Percentiles rank a stretch among this genome's conserved stretches.
These are phyloP conservation scores for Russula brevipes DNA, from an alignment of 768 basidiomycete species.

Conservation along the genomic window DNA sequence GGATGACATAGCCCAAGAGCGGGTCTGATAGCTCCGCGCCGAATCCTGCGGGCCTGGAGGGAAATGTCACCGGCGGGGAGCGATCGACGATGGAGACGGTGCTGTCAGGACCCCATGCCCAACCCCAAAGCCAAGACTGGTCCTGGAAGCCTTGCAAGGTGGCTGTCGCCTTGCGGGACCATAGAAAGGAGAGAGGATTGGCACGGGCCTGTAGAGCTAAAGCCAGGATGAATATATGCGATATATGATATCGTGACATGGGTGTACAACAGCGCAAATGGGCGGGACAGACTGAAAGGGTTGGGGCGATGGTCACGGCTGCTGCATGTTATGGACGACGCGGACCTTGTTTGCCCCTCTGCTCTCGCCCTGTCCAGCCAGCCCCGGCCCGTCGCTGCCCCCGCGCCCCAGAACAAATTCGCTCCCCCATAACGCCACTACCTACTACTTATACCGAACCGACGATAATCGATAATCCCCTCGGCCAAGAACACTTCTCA, in stretches of 20 bases:
- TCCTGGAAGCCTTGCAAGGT: slow-evolving; percentile 28
- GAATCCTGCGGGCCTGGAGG: slow-evolving; percentile 70
- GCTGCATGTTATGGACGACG: background rate
- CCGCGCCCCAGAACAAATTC: no score
- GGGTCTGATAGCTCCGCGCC: slow-evolving; percentile 62
- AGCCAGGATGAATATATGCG: slow-evolving; percentile 8
- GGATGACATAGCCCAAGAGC: slow-evolving; percentile 36
- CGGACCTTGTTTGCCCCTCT: background rate
- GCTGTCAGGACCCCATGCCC: slow-evolving; percentile 40
- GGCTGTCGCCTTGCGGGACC: slow-evolving; percentile 30
- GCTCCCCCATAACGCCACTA: no score
- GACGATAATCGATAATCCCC: no score
- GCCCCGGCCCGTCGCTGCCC: no score
- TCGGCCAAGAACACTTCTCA: no score
- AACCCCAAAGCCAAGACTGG: slow-evolving; percentile 36
- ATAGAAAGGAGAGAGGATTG: slow-evolving; percentile 23
- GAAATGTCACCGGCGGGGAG: slow-evolving; percentile 62
- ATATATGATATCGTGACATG: slow-evolving; percentile 8
- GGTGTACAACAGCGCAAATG: background rate
- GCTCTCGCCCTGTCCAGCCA: no score
- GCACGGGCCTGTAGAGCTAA: slow-evolving; percentile 3
- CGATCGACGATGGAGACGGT: slow-evolving; percentile 72
- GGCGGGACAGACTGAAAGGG: background rate
- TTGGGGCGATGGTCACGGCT: background rate
- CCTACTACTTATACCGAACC: no score